A percentile compares a stretch with the other conserved stretches of the same genome.
phyloP scores from a whole-genome alignment of 2,329 filamentous ascomycete genomes.

The Proliferodiscus dingleyae region DNA sequence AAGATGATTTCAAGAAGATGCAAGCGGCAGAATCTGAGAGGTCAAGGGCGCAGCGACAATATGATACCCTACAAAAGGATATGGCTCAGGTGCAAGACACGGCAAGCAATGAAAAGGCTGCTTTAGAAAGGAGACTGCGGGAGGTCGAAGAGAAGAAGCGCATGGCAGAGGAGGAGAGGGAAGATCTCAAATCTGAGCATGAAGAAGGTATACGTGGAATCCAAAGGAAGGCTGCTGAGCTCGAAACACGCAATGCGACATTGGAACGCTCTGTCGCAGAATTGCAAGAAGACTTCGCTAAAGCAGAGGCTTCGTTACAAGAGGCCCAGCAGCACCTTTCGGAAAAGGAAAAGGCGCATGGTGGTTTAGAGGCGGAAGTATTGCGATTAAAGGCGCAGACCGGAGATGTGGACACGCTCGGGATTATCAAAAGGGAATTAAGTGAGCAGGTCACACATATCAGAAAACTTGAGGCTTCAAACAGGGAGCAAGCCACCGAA shows the following conservation, averaged over 20 bases:
- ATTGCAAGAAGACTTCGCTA: slow-evolving; percentile 41
- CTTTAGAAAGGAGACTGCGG: slow-evolving; percentile 63
- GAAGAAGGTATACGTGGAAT: slow-evolving; percentile 65
- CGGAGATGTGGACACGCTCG: slow-evolving; percentile 79
- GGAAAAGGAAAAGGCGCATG: slow-evolving; percentile 66
- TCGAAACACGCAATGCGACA: slow-evolving; percentile 55
- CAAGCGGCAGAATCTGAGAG: slow-evolving; percentile 55
- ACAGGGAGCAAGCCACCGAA: slow-evolving; percentile 73
- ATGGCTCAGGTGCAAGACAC: slow-evolving; percentile 47
- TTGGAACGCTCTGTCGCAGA: slow-evolving; percentile 51
- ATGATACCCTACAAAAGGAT: slow-evolving; percentile 47
- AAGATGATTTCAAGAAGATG: slow-evolving; percentile 72
- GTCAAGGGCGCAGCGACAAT: slow-evolving; percentile 44
- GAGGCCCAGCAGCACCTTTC: slow-evolving; percentile 41
- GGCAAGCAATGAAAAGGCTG: slow-evolving; percentile 52
- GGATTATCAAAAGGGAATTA: slow-evolving; percentile 80
- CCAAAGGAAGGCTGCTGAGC: slow-evolving; percentile 55
- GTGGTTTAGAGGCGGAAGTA: slow-evolving; percentile 75
- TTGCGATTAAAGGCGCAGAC: slow-evolving; percentile 79
- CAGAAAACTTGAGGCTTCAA: slow-evolving; percentile 72
- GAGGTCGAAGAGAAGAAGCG: slow-evolving; percentile 70
- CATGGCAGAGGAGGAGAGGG: slow-evolving; percentile 71
- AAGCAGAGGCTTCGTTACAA: slow-evolving; percentile 28
- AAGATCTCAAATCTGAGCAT: slow-evolving; percentile 60
- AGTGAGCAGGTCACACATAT: slow-evolving; percentile 92